phyloP scores from a whole-genome alignment of 805 yeast species.

The Tetrapisispora iriomotensis region DNA sequence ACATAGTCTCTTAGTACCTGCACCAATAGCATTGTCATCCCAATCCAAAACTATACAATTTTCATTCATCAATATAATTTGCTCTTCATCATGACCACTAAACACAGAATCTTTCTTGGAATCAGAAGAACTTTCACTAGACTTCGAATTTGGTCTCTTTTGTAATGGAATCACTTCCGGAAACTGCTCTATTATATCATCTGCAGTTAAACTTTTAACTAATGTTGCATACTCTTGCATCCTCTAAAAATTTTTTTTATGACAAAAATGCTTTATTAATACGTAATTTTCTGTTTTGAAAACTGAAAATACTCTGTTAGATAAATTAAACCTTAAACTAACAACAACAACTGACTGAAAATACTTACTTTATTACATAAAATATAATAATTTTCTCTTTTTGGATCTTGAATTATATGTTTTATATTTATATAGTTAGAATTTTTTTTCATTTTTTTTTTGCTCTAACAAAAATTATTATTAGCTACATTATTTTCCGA shows the following conservation, averaged over 20 bases:
- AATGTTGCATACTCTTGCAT: constrained; percentile 36
- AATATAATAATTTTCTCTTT: no score
- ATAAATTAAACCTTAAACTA: no score
- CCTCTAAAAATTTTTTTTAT: not conserved
- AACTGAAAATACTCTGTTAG: no score
- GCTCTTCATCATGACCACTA: constrained; percentile 86
- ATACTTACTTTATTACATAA: no score
- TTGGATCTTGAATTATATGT: no score
- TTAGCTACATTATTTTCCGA: no score
- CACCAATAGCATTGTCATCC: constrained; percentile 80
- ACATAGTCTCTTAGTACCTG: constrained; percentile 86
- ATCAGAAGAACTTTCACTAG: constrained; percentile 27
- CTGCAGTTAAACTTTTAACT: constrained; percentile 41
- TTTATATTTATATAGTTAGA: no score
- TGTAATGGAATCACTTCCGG: constrained; percentile 59
- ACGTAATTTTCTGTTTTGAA: no score
- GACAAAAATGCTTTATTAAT: no score
- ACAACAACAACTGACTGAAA: no score
- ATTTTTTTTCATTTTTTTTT: no score
- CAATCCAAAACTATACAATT: constrained; percentile 88
- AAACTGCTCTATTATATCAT: constrained; percentile 47
- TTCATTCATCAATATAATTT: constrained; percentile 91
- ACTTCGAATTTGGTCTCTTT: constrained; percentile 47
- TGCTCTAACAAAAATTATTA: no score
- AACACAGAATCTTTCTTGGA: constrained; percentile 39